These are phyloP conservation scores for Euphorbia peplus DNA, from an alignment of 345 rosid species.

Conservation along the genomic window DNA sequence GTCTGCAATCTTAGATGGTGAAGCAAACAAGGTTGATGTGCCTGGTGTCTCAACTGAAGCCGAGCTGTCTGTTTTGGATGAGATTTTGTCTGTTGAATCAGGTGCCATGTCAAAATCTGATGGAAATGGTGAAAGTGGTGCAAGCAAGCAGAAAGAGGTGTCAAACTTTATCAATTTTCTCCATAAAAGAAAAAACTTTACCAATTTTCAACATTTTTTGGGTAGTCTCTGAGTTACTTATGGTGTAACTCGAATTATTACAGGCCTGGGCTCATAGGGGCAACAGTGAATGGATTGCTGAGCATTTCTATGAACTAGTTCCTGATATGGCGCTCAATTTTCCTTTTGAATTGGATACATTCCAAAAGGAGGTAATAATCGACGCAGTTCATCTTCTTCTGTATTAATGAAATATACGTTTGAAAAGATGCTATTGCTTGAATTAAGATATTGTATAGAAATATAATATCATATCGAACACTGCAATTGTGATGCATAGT, in stretches of 20 bases:
- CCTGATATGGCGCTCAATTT: conserved; percentile 90
- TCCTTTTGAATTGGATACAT: conserved; percentile 85
- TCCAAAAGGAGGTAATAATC: conserved; percentile 81
- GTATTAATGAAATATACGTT: background rate
- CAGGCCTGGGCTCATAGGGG: conserved; percentile 79
- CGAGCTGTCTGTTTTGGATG: conserved; percentile 63
- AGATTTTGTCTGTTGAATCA: conserved; percentile 62
- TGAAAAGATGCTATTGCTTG: background rate
- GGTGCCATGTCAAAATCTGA: conserved; percentile 38
- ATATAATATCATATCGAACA: background rate
- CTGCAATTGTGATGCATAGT: background rate
- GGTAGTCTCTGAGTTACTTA: background rate
- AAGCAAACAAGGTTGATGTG: conserved; percentile 30
- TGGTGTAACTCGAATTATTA: conserved; percentile 24
- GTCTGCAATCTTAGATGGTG: conserved; percentile 40
- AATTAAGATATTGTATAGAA: background rate
- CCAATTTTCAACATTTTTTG: conserved; percentile 1
- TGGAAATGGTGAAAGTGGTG: conserved; percentile 28
- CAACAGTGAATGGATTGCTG: conserved; percentile 66
- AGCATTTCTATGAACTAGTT: conserved; percentile 71
- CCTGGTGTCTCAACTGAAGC: conserved; percentile 28
- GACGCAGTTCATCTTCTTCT: conserved; percentile 10
- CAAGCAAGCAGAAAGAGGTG: conserved; percentile 53
- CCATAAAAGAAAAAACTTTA: too few species aligned
- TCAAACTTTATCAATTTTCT: background rate